Conservation (phyloP, 2,329 filamentous ascomycete genomes). For the Paecilomyces fulvus region DNA sequence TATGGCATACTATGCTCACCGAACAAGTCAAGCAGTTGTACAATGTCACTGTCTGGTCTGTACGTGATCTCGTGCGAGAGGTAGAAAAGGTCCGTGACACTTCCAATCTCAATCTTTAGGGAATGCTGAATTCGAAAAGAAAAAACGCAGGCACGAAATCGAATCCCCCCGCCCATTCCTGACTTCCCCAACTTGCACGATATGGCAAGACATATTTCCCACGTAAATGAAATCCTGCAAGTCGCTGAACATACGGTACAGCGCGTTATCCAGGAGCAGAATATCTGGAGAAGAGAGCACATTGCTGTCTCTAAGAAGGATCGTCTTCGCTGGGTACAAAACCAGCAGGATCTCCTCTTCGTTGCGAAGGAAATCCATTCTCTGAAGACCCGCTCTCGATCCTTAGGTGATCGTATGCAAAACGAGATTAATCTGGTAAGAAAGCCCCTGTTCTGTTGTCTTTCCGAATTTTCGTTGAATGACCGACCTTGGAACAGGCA, state of each 20-base stretch:
- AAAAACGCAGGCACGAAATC: constrained; percentile 6
- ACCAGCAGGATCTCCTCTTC: constrained; percentile 12
- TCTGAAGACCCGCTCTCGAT: constrained; percentile 16
- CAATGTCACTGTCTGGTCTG: constrained; percentile 19
- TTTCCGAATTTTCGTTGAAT: neutral
- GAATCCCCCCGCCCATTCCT: constrained; percentile 1
- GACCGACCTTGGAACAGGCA: constrained; percentile 11
- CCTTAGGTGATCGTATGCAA: constrained; percentile 20
- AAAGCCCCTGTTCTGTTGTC: neutral
- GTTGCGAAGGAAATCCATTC: constrained; percentile 19
- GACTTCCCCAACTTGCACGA: constrained; percentile 22
- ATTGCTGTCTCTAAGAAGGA: constrained; percentile 1
- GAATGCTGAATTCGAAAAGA: neutral
- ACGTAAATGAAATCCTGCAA: constrained; percentile 23
- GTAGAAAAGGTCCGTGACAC: constrained; percentile 19
- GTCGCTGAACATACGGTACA: constrained; percentile 20
- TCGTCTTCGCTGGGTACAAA: neutral
- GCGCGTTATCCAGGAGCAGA: constrained; percentile 14
- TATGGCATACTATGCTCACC: constrained; percentile 17
- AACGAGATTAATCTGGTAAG: constrained; percentile 27
- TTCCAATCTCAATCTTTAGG: neutral
- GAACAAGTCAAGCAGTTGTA: constrained; percentile 14
- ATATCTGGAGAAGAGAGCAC: neutral
- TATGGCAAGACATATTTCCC: constrained; percentile 23
- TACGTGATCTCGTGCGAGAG: constrained; percentile 20